Evolutionary conservation across 345 rosid species (phyloP).

Genomic region (Eucalyptus marginata): DNA sequence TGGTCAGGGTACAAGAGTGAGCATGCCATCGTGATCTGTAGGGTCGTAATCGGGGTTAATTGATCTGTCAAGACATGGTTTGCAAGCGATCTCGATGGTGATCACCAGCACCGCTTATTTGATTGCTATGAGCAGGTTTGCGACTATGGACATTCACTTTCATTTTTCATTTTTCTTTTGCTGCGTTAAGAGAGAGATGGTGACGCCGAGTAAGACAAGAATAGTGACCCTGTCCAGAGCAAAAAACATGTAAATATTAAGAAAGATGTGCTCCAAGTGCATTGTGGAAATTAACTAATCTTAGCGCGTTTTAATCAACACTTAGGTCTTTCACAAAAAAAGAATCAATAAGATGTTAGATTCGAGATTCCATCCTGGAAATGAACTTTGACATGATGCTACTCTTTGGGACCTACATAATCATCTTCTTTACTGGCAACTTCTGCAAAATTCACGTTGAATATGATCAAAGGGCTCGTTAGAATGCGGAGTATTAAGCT

Average conservation of each 20-base stretch:
- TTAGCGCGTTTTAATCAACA: no score
- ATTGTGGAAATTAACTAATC: no score
- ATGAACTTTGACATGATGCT: background rate
- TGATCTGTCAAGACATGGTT: background rate
- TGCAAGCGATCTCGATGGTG: background rate
- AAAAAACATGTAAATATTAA: no score
- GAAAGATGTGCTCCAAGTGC: no score
- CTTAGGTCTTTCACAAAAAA: no score
- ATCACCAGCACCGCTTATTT: no score
- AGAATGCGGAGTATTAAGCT: background rate
- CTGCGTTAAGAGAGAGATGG: no score
- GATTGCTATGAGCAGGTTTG: background rate
- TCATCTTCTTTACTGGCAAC: background rate
- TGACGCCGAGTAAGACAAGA: no score
- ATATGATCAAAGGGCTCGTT: background rate
- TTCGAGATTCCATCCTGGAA: background rate
- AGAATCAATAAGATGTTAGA: background rate
- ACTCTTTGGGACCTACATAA: accelerated
- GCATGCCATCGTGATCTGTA: background rate
- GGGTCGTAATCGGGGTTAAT: background rate
- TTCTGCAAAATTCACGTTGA: background rate
- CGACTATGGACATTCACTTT: background rate
- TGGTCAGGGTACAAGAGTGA: background rate
- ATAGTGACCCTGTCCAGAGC: no score
- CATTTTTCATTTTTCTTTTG: background rate